Percentiles rank a stretch among this genome's conserved stretches.
Evolutionary conservation across 176 grass and related monocot species (phyloP).

Genomic region (Triticum turgidum): DNA sequence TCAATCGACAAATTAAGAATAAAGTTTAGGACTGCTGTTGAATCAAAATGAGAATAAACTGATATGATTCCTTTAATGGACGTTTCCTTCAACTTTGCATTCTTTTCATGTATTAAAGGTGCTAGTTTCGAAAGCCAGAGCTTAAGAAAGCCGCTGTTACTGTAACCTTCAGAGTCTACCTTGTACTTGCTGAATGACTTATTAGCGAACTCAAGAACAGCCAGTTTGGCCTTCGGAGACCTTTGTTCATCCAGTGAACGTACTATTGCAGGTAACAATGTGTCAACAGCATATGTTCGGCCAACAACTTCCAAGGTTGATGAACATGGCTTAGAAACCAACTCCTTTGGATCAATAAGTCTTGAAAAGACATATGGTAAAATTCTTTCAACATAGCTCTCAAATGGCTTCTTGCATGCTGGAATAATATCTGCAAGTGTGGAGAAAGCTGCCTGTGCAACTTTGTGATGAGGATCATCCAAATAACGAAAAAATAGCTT

Average conservation of each 20-base stretch:
- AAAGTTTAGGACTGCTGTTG: slow-evolving; percentile 76
- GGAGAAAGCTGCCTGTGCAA: slow-evolving; percentile 80
- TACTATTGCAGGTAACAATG: slow-evolving; percentile 78
- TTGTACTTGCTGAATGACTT: slow-evolving; percentile 73
- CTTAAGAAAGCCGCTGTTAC: slow-evolving; percentile 81
- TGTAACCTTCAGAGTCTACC: slow-evolving; percentile 62
- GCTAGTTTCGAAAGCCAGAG: slow-evolving; percentile 88
- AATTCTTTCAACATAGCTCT: slow-evolving; percentile 77
- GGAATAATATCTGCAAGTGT: slow-evolving; percentile 91
- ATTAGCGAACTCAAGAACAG: slow-evolving; percentile 82
- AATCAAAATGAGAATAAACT: slow-evolving; percentile 88
- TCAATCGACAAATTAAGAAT: slow-evolving; percentile 78
- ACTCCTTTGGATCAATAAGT: slow-evolving; percentile 77
- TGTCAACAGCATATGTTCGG: slow-evolving; percentile 75
- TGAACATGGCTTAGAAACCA: slow-evolving; percentile 68
- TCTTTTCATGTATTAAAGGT: slow-evolving; percentile 86
- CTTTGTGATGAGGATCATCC: slow-evolving; percentile 96
- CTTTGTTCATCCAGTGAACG: slow-evolving; percentile 92
- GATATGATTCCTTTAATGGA: slow-evolving; percentile 85
- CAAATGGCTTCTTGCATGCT: slow-evolving; percentile 69
- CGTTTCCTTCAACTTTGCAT: slow-evolving; percentile 84
- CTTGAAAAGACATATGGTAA: slow-evolving; percentile 77
- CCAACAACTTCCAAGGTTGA: slow-evolving; percentile 70
- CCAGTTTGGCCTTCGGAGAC: slow-evolving; percentile 79
- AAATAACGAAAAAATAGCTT: slow-evolving; percentile 82